Conservation (phyloP, 257 asterid genomes). For the Salvia hispanica region DNA sequence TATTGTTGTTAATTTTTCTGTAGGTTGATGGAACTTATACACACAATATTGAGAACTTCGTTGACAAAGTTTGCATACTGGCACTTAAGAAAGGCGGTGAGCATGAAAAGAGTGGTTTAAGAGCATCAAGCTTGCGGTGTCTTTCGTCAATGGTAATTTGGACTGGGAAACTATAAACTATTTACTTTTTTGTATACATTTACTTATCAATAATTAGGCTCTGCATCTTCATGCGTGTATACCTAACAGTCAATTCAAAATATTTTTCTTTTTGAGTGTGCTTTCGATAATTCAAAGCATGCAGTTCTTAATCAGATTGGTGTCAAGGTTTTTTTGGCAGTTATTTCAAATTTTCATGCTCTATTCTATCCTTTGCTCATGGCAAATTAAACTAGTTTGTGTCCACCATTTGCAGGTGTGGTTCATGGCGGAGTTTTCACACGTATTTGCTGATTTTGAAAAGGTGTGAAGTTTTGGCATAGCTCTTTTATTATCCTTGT, state of each 20-base stretch:
- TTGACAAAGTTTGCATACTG: conserved; percentile 63
- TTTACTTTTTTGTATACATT: conserved; percentile 3
- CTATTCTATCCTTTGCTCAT: background rate
- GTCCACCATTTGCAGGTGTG: conserved; percentile 66
- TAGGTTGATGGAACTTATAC: conserved; percentile 90
- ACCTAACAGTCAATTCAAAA: background rate
- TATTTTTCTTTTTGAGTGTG: background rate
- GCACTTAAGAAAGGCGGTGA: conserved; percentile 67
- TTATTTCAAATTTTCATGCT: background rate
- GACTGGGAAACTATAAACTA: background rate
- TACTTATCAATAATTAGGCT: no score
- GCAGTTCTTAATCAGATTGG: background rate
- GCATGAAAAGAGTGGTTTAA: conserved; percentile 54
- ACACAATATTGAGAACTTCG: conserved; percentile 69
- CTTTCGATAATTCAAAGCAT: conserved; percentile 1
- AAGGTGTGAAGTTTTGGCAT: conserved; percentile 55
- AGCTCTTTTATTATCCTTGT: conserved; percentile 9
- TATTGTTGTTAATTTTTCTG: conserved; percentile 28
- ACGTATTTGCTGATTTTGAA: conserved; percentile 70
- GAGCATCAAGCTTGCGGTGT: conserved; percentile 91
- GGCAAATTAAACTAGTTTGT: conserved; percentile 6
- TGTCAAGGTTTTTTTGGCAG: background rate
- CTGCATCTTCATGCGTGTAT: conserved; percentile 5
- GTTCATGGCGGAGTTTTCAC: conserved; percentile 92
- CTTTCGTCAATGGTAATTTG: conserved; percentile 87